Percentiles rank a stretch among this genome's conserved stretches.
These are phyloP conservation scores for Trypanosoma vivax DNA, from an alignment of 208 protist genomes.

Conservation along the genomic window DNA sequence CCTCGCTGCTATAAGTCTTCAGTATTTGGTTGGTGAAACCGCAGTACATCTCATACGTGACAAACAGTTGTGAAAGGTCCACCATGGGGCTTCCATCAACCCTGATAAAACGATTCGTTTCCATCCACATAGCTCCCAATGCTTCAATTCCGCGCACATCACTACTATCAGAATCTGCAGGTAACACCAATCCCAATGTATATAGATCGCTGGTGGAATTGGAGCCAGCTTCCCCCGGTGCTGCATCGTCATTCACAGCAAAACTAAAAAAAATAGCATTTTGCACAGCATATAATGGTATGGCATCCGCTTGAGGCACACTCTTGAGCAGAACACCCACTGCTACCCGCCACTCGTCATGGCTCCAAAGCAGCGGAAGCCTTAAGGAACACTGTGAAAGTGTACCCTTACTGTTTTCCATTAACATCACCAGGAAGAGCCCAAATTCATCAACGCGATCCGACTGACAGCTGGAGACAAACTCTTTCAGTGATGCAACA, in stretches of 20 bases:
- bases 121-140: constrained; percentile 11
- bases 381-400: constrained; percentile 12
- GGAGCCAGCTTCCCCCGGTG: not conserved
- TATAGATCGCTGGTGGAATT: too few species aligned
- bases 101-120: constrained; percentile 13
- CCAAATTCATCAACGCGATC: not conserved
- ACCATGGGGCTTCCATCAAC: not conserved
- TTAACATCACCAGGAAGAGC: constrained; percentile 11
- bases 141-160: not conserved
- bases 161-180: not conserved
- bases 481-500: not conserved
- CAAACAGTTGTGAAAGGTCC: not conserved
- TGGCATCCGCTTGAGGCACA: not conserved
- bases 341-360: not conserved
- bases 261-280: constrained; percentile 17
- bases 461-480: not conserved
- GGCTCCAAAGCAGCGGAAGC: not conserved
- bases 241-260: not conserved
- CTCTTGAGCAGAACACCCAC: constrained; percentile 11
- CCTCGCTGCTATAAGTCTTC: too few species aligned
- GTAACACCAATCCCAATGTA: constrained; percentile 16
- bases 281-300: constrained; percentile 16
- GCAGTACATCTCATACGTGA: constrained; percentile 5
- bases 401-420: constrained; percentile 11
- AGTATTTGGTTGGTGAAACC: too few species aligned